Evolutionary conservation across 2,329 filamentous ascomycete genomes (phyloP).

Genomic region (Penicillium rolfsii): DNA sequence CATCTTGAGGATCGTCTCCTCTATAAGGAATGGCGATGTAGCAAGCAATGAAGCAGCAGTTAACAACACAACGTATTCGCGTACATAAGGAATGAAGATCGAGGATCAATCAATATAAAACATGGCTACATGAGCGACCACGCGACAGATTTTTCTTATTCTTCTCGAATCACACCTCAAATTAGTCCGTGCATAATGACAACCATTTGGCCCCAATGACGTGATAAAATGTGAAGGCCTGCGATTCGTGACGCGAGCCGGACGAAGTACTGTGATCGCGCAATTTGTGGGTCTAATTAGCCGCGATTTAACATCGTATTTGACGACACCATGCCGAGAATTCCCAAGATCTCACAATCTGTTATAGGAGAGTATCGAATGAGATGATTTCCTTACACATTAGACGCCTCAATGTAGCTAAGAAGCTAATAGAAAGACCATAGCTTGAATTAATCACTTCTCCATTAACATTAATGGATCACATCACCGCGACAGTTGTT

Average conservation of each 20-base stretch:
- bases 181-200: slow-evolving; percentile 5
- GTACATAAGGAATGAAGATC: neutral
- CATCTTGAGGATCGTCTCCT: slow-evolving; percentile 19
- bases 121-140: neutral
- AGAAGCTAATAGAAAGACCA: neutral
- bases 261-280: slow-evolving; percentile 1
- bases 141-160: neutral
- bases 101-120: neutral
- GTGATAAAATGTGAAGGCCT: slow-evolving; percentile 3
- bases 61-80: neutral
- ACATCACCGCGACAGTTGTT: neutral
- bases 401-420: neutral
- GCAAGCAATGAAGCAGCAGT: neutral
- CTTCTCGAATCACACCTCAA: neutral
- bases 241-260: neutral
- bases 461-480: neutral
- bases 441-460: neutral
- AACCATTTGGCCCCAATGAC: slow-evolving; percentile 9
- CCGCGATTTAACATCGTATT: neutral
- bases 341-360: neutral
- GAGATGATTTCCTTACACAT: neutral
- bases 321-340: neutral
- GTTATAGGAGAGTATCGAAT: neutral
- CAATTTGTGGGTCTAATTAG: slow-evolving; percentile 5
- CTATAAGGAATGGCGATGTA: neutral